Base-by-base conservation (phyloP, 2,329 filamentous ascomycete species). In the Aspergillus carbonarius region DNA sequence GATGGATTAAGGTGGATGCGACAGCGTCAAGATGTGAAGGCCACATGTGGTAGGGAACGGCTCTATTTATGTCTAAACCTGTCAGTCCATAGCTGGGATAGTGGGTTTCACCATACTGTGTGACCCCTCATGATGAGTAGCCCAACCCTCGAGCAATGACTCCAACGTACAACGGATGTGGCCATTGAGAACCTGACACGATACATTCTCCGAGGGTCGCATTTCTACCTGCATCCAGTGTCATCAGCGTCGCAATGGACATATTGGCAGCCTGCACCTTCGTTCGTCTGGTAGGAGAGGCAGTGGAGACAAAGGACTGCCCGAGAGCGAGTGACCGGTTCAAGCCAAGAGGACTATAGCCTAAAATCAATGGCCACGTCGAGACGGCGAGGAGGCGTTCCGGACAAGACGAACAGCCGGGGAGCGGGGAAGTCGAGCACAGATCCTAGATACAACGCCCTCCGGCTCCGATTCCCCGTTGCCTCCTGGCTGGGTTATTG, bases 281-380 rank as follows among this genome's bases (percentile, higher is more conserved):
- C 30, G 5, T 30, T 27, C 37, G 37, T 47, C 34, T 27, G 17
- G 23, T 27, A 30, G 23, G 10, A 44, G 42, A 44, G 35, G 51
- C 30, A 6, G 51, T 32, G 39, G 37, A 30, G 39, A 54, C 23
- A 44, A 48, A 32, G 25, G 25, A 30, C 25, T 48, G 44, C 37
- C 17, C 51, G 32, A 42, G 25, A 53, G 35, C 50, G 23, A 27
- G 37, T 40, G 27, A 53, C 12, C 25, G 15, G 35, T 20, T 15
- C 37, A 13, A 30, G 50, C 50, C 35, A 53, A 40, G 35, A 39
- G 47, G 23, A 27, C 53, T 51, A 59, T 59, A 61, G 60, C 53
- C 60, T 61, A 59, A 61, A 57, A 13, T 50, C 35, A 39, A 37
- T 27, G 25, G 23, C 27, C 52, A 46, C 35, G 37, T 30, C 34